These are phyloP conservation scores for Ascoidea tarda DNA, from an alignment of 805 yeast genomes.

Conservation along the genomic window DNA sequence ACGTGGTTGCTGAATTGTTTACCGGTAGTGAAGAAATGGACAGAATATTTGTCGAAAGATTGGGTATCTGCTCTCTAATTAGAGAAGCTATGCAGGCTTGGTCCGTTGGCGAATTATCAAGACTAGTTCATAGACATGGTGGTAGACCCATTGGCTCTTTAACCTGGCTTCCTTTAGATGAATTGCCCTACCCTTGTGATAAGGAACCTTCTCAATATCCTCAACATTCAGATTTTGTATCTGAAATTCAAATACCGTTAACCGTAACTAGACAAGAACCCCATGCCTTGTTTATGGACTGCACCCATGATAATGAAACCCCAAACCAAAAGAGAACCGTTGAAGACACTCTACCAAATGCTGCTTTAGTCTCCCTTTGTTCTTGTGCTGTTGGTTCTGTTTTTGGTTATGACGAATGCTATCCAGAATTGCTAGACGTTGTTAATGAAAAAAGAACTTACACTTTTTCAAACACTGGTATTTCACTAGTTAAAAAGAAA, in stretches of 20 bases:
- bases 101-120: constrained; percentile 73
- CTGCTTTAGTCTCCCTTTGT: constrained; percentile 87
- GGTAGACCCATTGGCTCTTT: constrained; percentile 93
- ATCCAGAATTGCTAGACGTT: constrained; percentile 67
- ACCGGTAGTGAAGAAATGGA: constrained; percentile 89
- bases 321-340: constrained; percentile 84
- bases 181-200: constrained; percentile 51
- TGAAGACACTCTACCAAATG: constrained; percentile 89
- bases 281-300: constrained; percentile 93
- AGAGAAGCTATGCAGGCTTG: constrained; percentile 98
- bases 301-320: constrained; percentile 91
- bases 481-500: constrained; percentile 53
- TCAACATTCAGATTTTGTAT: constrained; percentile 15
- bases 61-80: constrained; percentile 79
- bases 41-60: constrained; percentile 75
- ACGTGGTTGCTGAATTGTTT: constrained; percentile 89
- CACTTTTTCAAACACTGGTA: constrained; percentile 40
- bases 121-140: constrained; percentile 82
- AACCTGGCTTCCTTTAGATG: constrained; percentile 66
- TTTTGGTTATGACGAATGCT: constrained; percentile 87
- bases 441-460: constrained; percentile 66
- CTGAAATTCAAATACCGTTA: constrained; percentile 59
- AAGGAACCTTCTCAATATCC: constrained; percentile 6
- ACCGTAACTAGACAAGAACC: constrained; percentile 59
- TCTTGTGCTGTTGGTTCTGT: constrained; percentile 91